These are phyloP conservation scores for Gastrolobium villosum DNA, from an alignment of 306 rosid genomes.

Conservation along the genomic window DNA sequence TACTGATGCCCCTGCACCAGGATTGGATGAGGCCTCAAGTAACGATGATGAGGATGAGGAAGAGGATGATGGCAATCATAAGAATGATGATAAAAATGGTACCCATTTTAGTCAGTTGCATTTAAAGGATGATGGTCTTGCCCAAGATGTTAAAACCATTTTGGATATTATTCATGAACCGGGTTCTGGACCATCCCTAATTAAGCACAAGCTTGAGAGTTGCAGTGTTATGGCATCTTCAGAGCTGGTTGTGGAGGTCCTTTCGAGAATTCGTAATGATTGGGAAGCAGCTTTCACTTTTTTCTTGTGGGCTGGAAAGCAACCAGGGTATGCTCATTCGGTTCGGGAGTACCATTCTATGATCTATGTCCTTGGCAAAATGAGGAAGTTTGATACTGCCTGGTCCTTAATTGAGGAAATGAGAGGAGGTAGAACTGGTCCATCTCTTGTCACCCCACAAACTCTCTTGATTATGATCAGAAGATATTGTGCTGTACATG, in stretches of 20 bases:
- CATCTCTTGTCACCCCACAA: conserved; percentile 71
- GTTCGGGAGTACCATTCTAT: conserved; percentile 82
- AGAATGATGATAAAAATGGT: conserved; percentile 43
- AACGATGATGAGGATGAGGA: conserved; percentile 33
- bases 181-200: conserved; percentile 46
- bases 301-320: conserved; percentile 90
- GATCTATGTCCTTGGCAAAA: conserved; percentile 84
- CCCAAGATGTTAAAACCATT: conserved; percentile 59
- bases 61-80: background rate
- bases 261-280: conserved; percentile 74
- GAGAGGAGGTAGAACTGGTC: conserved; percentile 58
- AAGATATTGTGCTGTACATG: conserved; percentile 76
- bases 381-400: conserved; percentile 91
- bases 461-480: conserved; percentile 89
- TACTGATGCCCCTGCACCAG: conserved; percentile 31
- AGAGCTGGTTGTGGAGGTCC: conserved; percentile 77
- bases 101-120: conserved; percentile 33
- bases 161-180: conserved; percentile 62
- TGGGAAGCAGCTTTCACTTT: conserved; percentile 93
- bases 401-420: conserved; percentile 86
- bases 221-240: conserved; percentile 60
- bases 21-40: conserved; percentile 31
- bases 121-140: conserved; percentile 53
- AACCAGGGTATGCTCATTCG: conserved; percentile 68
- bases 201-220: conserved; percentile 68